Evolutionary conservation across 768 basidiomycete species (phyloP), one percentile per base, ranked within the genome.

Genomic region (Russula compacta): DNA sequence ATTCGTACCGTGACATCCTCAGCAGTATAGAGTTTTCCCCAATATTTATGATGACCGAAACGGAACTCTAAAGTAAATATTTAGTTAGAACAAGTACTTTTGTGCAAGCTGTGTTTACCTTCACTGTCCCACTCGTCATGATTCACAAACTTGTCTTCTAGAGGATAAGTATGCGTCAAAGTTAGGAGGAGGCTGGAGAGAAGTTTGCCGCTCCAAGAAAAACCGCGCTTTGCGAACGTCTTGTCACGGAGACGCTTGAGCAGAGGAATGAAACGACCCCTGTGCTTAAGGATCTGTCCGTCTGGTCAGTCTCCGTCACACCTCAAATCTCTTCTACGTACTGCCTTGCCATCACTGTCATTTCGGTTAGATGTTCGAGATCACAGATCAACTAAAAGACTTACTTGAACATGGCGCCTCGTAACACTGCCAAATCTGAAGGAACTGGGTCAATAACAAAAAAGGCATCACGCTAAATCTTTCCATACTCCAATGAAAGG

Each of bases 131-230:
- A 89, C 64, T 89, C 86, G 6, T 84, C 81, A 0, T 82, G 79
- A 64, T 94, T 92, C 40, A 89, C 83, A 64, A 91, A 91, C 64
- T 82, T 84, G 70, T 88, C 87, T 68, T 95, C 91, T 55, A 83
- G 71, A 4, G 89, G 85, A 73, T 91, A 93, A 1, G 87, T 86
- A 59, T 91, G 84, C 1, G 88, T 89, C 46, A 93, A 73, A 0
- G 90, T 88, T 32, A 86, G 76, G 29, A 94, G 72, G 38, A 84
- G 74, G 65, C 86, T 86, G 10, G 84, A 84, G 29, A 94, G 70
- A 15, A 94, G 71, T 71, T 89, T 87, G 40, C 88, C 89, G 12
- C 83, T 86, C 78, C 88, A 90, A 4, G 86, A 84, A 74, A 83
- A 94, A 4, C 89, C 89, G 52, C 88, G 82, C 72, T 94, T 91